These are phyloP conservation scores for Raphanus sativus DNA, from an alignment of 345 rosid genomes.

Conservation along the genomic window DNA sequence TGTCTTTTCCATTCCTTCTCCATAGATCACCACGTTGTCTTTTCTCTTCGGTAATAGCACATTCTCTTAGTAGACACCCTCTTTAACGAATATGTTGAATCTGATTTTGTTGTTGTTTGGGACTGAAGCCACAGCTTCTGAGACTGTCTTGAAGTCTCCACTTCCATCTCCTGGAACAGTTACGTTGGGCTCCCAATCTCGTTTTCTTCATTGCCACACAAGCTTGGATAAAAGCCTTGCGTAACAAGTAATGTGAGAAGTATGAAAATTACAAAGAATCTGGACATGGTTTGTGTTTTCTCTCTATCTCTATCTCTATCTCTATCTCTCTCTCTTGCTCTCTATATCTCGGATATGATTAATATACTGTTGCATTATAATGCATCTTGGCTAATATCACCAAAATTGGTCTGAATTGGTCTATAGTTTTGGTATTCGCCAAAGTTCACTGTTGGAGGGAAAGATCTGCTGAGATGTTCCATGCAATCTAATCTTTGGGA, in stretches of 20 bases:
- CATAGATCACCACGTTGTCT: background rate
- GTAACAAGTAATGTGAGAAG: background rate
- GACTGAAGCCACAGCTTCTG: background rate
- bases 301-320: background rate
- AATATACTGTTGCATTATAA: background rate
- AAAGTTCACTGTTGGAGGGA: background rate
- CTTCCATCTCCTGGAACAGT: background rate
- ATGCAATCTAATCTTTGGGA: background rate
- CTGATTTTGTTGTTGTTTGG: background rate
- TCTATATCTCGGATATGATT: background rate
- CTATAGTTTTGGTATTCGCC: background rate
- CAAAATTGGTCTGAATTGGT: background rate
- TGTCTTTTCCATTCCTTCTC: background rate
- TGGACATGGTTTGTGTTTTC: background rate
- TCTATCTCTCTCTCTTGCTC: background rate
- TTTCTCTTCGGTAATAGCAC: background rate
- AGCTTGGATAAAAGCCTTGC: background rate
- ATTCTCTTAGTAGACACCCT: background rate
- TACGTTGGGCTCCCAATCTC: background rate
- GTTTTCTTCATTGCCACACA: background rate
- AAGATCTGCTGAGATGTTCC: background rate
- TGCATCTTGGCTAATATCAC: background rate
- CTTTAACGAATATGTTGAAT: background rate
- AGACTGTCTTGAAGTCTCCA: background rate
- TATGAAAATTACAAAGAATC: background rate